Evolutionary conservation across 1,284 basidiomycete genomes (phyloP).

Genomic region (Irpex rosettiformis): DNA sequence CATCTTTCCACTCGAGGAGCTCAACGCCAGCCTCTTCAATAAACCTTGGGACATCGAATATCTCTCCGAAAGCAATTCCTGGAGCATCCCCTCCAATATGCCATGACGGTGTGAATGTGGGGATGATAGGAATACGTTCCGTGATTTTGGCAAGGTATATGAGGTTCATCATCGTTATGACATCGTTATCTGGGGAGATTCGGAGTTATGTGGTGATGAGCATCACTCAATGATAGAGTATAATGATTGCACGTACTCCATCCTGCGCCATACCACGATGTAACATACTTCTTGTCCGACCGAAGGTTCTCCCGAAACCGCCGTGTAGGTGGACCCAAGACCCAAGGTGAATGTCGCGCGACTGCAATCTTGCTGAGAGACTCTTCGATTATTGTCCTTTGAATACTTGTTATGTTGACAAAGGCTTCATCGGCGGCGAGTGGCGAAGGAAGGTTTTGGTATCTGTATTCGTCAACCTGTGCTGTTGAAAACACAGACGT

Average conservation of each 20-base stretch:
- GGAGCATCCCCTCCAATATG: conserved; percentile 50
- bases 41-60: conserved; percentile 40
- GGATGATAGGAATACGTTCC: conserved; percentile 59
- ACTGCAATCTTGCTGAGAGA: neutral
- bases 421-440: neutral
- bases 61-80: conserved; percentile 35
- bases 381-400: neutral
- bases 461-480: neutral
- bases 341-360: conserved; percentile 19
- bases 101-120: conserved; percentile 55
- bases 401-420: neutral
- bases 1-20: conserved; percentile 39
- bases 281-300: conserved; percentile 57
- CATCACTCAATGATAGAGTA: neutral
- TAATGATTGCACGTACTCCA: conserved; percentile 55
- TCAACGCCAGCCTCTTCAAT: conserved; percentile 30
- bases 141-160: conserved; percentile 64
- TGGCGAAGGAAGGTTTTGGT: neutral
- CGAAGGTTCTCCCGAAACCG: conserved; percentile 58
- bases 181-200: conserved; percentile 55
- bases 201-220: neutral
- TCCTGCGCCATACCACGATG: conserved; percentile 65
- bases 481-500: neutral
- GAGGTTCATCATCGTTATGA: conserved; percentile 68
- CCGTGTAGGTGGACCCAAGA: conserved; percentile 48